These are phyloP conservation scores for Colletotrichum truncatum DNA, from an alignment of 2,329 filamentous ascomycete species.

Conservation along the genomic window DNA sequence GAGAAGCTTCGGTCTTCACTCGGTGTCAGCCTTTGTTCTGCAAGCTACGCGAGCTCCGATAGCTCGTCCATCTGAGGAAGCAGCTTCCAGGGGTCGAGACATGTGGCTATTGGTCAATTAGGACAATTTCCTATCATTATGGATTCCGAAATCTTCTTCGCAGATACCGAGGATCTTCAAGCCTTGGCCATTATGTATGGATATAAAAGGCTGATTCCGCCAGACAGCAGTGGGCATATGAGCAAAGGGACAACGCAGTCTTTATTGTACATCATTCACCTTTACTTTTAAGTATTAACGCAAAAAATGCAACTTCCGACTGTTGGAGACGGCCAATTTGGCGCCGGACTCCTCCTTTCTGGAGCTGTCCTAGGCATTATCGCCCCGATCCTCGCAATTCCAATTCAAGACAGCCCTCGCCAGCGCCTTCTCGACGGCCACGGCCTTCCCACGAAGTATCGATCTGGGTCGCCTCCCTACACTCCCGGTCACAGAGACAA, in stretches of 20 bases:
- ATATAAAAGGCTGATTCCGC: constrained; percentile 10
- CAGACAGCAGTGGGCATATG: too few species aligned
- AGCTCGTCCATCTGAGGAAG: neutral
- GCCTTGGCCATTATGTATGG: neutral
- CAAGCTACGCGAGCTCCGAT: neutral
- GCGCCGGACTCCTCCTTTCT: neutral
- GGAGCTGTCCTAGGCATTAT: constrained; percentile 10
- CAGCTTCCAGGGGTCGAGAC: neutral
- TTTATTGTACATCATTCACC: neutral
- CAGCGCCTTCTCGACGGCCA: constrained; percentile 64
- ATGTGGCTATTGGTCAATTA: constrained; percentile 16
- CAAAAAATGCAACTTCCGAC: constrained; percentile 13
- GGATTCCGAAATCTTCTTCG: neutral
- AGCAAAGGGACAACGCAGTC: neutral
- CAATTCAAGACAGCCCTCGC: constrained; percentile 58
- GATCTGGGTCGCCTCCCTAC: constrained; percentile 58
- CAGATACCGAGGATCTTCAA: neutral
- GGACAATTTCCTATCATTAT: neutral
- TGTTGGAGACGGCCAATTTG: neutral
- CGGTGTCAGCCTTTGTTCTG: neutral
- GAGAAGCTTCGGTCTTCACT: constrained; percentile 26
- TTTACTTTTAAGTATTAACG: neutral
- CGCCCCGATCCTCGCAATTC: constrained; percentile 5
- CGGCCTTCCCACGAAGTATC: constrained; percentile 53
- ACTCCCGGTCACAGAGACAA: constrained; percentile 68